These are phyloP conservation scores for Cutaneotrichosporon curvatum DNA, from an alignment of 1,284 basidiomycete genomes.

Conservation along the genomic window DNA sequence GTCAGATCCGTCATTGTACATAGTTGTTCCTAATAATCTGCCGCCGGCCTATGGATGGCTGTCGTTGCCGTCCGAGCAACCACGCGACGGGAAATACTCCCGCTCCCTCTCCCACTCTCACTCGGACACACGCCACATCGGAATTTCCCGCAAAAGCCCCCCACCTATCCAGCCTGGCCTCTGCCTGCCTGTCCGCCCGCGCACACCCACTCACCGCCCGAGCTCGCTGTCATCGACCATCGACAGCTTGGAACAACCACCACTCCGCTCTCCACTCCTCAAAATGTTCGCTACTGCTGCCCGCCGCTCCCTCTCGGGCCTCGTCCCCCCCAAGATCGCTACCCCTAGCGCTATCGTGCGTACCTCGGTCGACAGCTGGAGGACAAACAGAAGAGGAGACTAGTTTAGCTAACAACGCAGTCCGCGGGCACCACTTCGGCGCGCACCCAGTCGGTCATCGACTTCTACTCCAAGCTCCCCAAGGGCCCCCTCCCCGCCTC, in stretches of 20 bases:
- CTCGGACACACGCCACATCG: too few species aligned
- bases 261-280: slow-evolving; percentile 16
- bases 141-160: neutral
- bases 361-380: slow-evolving; percentile 11
- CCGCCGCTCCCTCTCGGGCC: slow-evolving; percentile 69
- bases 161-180: neutral
- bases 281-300: slow-evolving; percentile 73
- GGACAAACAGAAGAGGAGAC: neutral
- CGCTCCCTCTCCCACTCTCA: too few species aligned
- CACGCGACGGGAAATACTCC: too few species aligned
- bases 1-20: too few species aligned
- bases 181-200: slow-evolving; percentile 1
- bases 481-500: slow-evolving; percentile 57
- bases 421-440: slow-evolving; percentile 66
- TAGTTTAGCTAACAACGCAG: slow-evolving; percentile 45
- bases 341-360: slow-evolving; percentile 78
- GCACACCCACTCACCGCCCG: slow-evolving; percentile 3
- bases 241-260: neutral
- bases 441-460: slow-evolving; percentile 74
- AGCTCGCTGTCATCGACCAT: neutral
- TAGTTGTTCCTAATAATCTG: too few species aligned
- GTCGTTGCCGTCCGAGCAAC: too few species aligned
- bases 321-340: slow-evolving; percentile 91
- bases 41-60: too few species aligned
- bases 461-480: slow-evolving; percentile 90